Percentiles rank a stretch among this genome's conserved stretches.
Conservation (phyloP, 805 yeast species). For the Priceomyces castillae region DNA sequence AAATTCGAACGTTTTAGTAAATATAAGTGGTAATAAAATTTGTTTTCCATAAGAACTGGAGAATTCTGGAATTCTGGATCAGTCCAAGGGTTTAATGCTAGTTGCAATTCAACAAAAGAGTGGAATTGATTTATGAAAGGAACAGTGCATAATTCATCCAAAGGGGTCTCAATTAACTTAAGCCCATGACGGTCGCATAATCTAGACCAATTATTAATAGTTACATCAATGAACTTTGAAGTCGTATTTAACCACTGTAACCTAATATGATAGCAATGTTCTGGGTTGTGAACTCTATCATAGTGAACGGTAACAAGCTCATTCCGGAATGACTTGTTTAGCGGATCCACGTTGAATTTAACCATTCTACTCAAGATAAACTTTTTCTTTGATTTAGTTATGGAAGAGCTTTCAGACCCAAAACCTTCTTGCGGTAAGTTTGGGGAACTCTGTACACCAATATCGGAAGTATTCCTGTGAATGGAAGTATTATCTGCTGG, state of each 20-base stretch:
- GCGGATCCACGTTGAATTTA: conserved; percentile 72
- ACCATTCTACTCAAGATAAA: conserved; percentile 68
- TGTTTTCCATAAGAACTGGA: conserved; percentile 46
- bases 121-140: conserved; percentile 84
- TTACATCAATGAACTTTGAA: conserved; percentile 51
- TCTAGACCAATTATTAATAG: conserved; percentile 60
- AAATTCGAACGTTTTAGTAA: conserved; percentile 70
- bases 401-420: conserved; percentile 23
- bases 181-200: conserved; percentile 84
- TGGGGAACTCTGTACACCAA: conserved; percentile 29
- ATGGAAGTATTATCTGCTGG: conserved; percentile 11
- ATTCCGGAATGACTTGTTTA: conserved; percentile 65
- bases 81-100: conserved; percentile 70
- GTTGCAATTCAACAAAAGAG: conserved; percentile 66
- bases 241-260: conserved; percentile 93
- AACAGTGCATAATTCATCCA: conserved; percentile 77
- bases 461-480: conserved; percentile 26
- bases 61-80: conserved; percentile 50
- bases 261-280: conserved; percentile 87
- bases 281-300: conserved; percentile 90
- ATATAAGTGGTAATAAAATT: conserved; percentile 74
- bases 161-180: conserved; percentile 78
- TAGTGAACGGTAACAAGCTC: conserved; percentile 82
- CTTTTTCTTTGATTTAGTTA: conserved; percentile 24
- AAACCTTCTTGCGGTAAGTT: conserved; percentile 14